phyloP scores from a whole-genome alignment of 495 filamentous ascomycete genomes.

The Penicillium longicatenatum region DNA sequence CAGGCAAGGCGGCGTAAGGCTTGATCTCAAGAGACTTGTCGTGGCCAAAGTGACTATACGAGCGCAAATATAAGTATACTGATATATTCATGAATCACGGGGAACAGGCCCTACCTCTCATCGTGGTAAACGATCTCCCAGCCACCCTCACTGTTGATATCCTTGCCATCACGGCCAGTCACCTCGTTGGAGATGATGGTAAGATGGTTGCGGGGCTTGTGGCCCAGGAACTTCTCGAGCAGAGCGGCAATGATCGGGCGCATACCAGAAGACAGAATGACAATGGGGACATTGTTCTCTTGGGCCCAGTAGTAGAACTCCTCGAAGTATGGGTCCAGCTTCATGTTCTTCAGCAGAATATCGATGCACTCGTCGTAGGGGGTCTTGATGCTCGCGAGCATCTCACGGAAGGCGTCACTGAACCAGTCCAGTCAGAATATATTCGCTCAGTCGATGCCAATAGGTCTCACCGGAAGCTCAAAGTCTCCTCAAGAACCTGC shows the following conservation, averaged over 20 bases:
- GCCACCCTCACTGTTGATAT: slow-evolving; percentile 72
- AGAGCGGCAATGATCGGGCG: slow-evolving; percentile 84
- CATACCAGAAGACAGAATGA: slow-evolving; percentile 91
- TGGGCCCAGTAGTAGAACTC: slow-evolving; percentile 82
- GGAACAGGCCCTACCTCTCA: slow-evolving; percentile 59
- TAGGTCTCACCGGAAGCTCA: slow-evolving; percentile 65
- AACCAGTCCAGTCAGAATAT: not conserved
- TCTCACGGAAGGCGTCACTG: slow-evolving; percentile 79
- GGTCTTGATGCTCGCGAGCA: slow-evolving; percentile 79
- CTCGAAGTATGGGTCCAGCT: slow-evolving; percentile 81
- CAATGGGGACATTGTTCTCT: slow-evolving; percentile 83
- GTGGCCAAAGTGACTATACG: slow-evolving; percentile 75
- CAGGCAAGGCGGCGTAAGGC: slow-evolving; percentile 74
- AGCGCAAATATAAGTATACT: slow-evolving; percentile 3
- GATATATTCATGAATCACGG: not conserved
- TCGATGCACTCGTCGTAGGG: slow-evolving; percentile 81
- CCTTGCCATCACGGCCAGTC: slow-evolving; percentile 64
- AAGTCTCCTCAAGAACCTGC: slow-evolving; percentile 66
- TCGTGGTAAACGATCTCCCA: slow-evolving; percentile 91
- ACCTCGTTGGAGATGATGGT: slow-evolving; percentile 86
- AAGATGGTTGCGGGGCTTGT: slow-evolving; percentile 64
- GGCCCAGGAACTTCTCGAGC: slow-evolving; percentile 74
- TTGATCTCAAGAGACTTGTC: slow-evolving; percentile 90
- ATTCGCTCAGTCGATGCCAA: not conserved
- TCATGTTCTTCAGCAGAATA: slow-evolving; percentile 76